Conservation (phyloP, 2,329 filamentous ascomycete genomes). For the Chaetomium sp. region DNA sequence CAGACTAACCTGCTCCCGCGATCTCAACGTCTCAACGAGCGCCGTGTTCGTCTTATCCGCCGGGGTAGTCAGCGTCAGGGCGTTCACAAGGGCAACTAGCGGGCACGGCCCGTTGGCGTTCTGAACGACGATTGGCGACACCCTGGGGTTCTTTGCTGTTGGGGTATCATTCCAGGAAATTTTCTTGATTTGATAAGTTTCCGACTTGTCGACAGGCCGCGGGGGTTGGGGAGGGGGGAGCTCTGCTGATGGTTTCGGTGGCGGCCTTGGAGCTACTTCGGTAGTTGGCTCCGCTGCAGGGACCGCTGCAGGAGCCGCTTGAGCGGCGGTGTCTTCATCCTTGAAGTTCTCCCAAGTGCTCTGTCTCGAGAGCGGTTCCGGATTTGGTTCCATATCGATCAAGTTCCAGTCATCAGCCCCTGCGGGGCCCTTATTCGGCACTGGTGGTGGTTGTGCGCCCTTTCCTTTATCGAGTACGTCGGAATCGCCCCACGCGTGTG, state of each 20-base stretch:
- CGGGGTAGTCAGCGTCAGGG: constrained; percentile 80
- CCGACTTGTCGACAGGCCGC: constrained; percentile 53
- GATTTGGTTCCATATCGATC: constrained; percentile 48
- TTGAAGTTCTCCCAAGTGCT: constrained; percentile 46
- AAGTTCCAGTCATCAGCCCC: constrained; percentile 53
- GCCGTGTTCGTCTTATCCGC: constrained; percentile 63
- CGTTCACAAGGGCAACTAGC: constrained; percentile 89
- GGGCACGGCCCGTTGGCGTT: constrained; percentile 96
- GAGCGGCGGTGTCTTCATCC: constrained; percentile 34
- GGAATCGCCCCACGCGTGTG: constrained; percentile 55
- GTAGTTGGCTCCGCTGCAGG: not conserved
- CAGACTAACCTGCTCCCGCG: constrained; percentile 84
- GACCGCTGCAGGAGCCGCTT: constrained; percentile 17
- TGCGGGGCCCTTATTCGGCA: constrained; percentile 21
- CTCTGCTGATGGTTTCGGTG: constrained; percentile 26
- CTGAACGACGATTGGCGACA: constrained; percentile 87
- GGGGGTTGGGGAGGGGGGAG: constrained; percentile 41
- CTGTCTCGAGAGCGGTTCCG: constrained; percentile 41
- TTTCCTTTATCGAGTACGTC: constrained; percentile 48
- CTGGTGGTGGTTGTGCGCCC: constrained; percentile 35
- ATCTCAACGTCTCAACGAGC: constrained; percentile 74
- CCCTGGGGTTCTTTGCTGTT: constrained; percentile 62
- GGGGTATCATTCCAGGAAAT: constrained; percentile 78
- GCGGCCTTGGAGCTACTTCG: constrained; percentile 24
- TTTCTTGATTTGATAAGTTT: constrained; percentile 93